These are phyloP conservation scores for Podaxis sp. DNA, from an alignment of 768 basidiomycete genomes.

Conservation along the genomic window DNA sequence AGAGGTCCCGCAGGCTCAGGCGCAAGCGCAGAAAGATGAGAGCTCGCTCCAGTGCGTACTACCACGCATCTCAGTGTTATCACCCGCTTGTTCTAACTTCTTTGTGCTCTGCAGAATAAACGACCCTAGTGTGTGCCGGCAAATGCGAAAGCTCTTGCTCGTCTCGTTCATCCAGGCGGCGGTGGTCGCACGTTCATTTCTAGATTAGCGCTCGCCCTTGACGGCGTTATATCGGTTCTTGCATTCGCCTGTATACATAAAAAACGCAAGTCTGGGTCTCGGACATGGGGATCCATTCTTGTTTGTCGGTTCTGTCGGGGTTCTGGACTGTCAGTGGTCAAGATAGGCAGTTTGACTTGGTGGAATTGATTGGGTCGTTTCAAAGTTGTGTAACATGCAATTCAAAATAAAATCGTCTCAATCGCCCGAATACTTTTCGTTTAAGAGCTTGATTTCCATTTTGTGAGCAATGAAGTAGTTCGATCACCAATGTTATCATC, in stretches of 20 bases:
- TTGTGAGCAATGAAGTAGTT: too few relatives aligned
- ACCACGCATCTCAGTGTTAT: background rate
- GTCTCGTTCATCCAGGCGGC: background rate
- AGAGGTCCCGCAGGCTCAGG: conserved; percentile 88
- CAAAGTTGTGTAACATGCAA: conserved; percentile 1
- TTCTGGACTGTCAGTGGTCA: background rate
- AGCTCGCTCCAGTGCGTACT: conserved; percentile 83
- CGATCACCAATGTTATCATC: too few relatives aligned
- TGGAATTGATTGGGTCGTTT: conserved; percentile 10
- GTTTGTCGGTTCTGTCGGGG: background rate
- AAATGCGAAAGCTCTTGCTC: conserved; percentile 10
- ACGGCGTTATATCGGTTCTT: background rate
- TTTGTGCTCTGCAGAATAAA: conserved; percentile 35
- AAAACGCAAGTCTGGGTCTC: background rate
- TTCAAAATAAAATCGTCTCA: conserved; percentile 2
- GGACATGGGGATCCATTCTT: background rate
- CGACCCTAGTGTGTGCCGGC: conserved; percentile 15
- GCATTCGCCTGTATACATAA: conserved; percentile 13
- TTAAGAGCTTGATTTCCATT: too few relatives aligned
- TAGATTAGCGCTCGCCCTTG: background rate
- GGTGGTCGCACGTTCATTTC: background rate
- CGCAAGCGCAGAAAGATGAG: conserved; percentile 97
- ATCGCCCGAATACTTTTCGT: background rate
- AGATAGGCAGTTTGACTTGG: background rate
- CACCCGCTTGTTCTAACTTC: background rate